Evolutionary conservation across 352 stramenopile species (phyloP).

Genomic region (Globisporangium viniferum): DNA sequence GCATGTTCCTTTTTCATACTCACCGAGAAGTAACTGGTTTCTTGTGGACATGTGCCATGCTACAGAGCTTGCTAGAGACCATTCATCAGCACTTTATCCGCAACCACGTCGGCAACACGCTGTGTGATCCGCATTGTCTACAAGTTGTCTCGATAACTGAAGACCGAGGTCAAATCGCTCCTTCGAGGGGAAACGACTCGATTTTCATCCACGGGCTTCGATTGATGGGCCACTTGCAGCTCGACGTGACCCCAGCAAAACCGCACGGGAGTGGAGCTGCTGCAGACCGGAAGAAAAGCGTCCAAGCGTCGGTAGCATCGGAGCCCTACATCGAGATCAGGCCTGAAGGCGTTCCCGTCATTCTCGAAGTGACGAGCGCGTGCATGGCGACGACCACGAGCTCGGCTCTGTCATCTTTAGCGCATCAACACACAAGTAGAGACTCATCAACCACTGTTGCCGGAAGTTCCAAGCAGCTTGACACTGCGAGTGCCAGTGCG

Average conservation of each 20-base stretch:
- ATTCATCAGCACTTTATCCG: conserved; percentile 61
- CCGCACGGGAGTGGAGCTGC: background rate
- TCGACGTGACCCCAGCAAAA: conserved; percentile 18
- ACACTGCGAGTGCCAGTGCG: background rate
- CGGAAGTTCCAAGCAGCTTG: background rate
- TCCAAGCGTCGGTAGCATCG: background rate
- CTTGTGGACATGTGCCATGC: too few relatives aligned
- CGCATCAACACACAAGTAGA: background rate
- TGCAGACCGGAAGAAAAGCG: background rate
- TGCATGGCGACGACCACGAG: conserved; percentile 19
- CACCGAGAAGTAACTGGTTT: too few relatives aligned
- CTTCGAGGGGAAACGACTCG: conserved; percentile 12
- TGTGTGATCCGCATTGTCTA: conserved; percentile 41
- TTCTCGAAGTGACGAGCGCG: conserved; percentile 31
- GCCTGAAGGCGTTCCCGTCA: conserved; percentile 24
- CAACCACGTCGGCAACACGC: conserved; percentile 31
- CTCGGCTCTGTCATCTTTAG: background rate
- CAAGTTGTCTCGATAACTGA: conserved; percentile 36
- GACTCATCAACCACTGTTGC: background rate
- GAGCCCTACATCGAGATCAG: conserved; percentile 10
- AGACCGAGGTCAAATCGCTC: conserved; percentile 22
- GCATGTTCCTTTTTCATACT: too few relatives aligned
- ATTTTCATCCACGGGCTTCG: conserved; percentile 29
- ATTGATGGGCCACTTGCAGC: conserved; percentile 31
- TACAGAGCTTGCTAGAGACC: conserved; percentile 41